A percentile compares a stretch with the other conserved stretches of the same genome.
phyloP scores from a whole-genome alignment of 2,329 filamentous ascomycete species.

The Pseudogymnoascus sp. region DNA sequence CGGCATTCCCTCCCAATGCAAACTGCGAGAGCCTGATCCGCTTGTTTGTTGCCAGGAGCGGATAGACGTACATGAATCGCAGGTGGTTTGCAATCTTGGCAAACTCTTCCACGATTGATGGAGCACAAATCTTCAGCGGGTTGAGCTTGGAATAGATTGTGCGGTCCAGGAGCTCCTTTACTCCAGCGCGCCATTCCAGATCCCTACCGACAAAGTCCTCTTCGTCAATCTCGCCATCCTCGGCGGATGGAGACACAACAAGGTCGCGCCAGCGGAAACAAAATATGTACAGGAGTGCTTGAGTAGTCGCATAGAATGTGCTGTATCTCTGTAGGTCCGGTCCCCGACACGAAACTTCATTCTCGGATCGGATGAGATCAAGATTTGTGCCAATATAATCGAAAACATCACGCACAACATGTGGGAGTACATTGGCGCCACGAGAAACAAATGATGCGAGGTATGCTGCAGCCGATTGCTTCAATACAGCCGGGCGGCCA shows the following conservation, averaged over 20 bases:
- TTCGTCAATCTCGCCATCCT: slow-evolving; percentile 51
- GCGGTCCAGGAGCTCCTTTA: slow-evolving; percentile 64
- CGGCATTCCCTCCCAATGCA: slow-evolving; percentile 41
- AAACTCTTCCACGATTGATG: slow-evolving; percentile 84
- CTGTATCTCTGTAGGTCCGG: slow-evolving; percentile 67
- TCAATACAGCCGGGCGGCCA: slow-evolving; percentile 57
- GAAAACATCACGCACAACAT: slow-evolving; percentile 76
- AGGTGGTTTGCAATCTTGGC: slow-evolving; percentile 80
- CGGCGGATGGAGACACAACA: slow-evolving; percentile 52
- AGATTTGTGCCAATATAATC: slow-evolving; percentile 70
- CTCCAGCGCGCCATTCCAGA: slow-evolving; percentile 65
- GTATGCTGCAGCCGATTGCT: slow-evolving; percentile 83
- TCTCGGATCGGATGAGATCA: slow-evolving; percentile 61
- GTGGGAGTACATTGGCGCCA: slow-evolving; percentile 69
- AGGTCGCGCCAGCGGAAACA: slow-evolving; percentile 97
- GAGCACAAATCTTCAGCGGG: slow-evolving; percentile 88
- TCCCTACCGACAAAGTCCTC: slow-evolving; percentile 63
- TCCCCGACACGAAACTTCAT: slow-evolving; percentile 67
- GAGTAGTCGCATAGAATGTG: slow-evolving; percentile 61
- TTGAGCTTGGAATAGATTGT: slow-evolving; percentile 87
- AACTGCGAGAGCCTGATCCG: slow-evolving; percentile 70
- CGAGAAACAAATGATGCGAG: slow-evolving; percentile 90
- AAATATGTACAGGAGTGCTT: slow-evolving; percentile 67
- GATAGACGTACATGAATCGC: slow-evolving; percentile 80
- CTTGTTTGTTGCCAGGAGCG: slow-evolving; percentile 86